Conservation (phyloP, 345 rosid species). For the Salix exigua region DNA sequence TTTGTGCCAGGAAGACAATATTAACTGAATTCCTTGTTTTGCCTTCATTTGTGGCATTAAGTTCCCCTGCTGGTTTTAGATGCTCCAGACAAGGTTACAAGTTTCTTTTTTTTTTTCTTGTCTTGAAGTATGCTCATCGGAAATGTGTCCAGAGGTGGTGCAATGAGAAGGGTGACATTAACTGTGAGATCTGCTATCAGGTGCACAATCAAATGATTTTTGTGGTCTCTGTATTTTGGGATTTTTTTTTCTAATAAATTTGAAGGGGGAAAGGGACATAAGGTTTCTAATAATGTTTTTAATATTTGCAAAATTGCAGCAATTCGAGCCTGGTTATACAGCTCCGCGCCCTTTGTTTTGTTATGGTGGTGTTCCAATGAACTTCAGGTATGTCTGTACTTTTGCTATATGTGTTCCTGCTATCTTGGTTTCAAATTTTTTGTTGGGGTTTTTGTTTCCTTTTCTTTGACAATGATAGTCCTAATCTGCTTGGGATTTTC, state of each 20-base stretch:
- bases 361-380: constrained; percentile 50
- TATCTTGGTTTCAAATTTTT: not conserved
- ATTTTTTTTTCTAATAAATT: not conserved
- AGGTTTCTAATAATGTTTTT: not conserved
- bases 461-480: not conserved
- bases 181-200: constrained; percentile 83
- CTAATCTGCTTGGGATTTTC: not conserved
- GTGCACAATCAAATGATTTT: constrained; percentile 28
- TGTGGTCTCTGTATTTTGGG: not conserved
- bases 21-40: not conserved
- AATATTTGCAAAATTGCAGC: constrained; percentile 40
- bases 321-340: constrained; percentile 57
- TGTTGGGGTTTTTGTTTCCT: not conserved
- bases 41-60: not conserved
- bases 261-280: not conserved
- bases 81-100: not conserved
- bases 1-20: no score
- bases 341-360: constrained; percentile 54
- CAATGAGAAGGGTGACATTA: constrained; percentile 70
- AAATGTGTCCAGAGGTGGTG: constrained; percentile 90
- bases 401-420: not conserved
- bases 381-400: constrained; percentile 47
- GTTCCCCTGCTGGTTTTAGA: not conserved
- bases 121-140: constrained; percentile 75
- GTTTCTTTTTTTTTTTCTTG: not conserved